Percentiles rank a stretch among this genome's conserved stretches.
Conservation (phyloP, 805 yeast genomes). For the Ogataea nakhonphanomensis region DNA sequence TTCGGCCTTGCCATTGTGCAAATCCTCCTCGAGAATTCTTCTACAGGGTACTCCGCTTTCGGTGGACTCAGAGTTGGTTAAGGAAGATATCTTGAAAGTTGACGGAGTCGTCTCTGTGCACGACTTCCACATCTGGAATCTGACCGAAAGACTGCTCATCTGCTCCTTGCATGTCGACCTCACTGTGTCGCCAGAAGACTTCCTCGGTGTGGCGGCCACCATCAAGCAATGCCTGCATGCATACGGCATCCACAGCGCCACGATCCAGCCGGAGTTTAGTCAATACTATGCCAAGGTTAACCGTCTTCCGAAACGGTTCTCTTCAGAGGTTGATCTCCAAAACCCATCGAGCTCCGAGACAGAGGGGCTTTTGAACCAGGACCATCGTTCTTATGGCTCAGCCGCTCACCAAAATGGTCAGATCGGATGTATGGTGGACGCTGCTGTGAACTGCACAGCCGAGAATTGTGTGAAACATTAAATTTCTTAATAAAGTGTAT, state of each 20-base stretch:
- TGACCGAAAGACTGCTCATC: constrained; percentile 79
- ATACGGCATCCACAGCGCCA: constrained; percentile 87
- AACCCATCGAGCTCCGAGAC: constrained; percentile 7
- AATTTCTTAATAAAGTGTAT: not conserved
- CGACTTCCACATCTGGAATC: constrained; percentile 95
- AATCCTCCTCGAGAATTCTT: constrained; percentile 79
- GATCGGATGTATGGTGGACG: constrained; percentile 46
- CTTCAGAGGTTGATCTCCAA: constrained; percentile 20
- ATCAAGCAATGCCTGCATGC: constrained; percentile 78
- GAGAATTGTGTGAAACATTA: constrained; percentile 33
- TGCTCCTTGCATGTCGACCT: constrained; percentile 89
- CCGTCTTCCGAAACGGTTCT: constrained; percentile 29
- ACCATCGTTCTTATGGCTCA: constrained; percentile 32
- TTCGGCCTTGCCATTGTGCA: constrained; percentile 86
- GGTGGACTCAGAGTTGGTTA: constrained; percentile 71
- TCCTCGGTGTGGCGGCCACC: constrained; percentile 64
- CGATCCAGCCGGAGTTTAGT: constrained; percentile 92
- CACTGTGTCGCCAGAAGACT: constrained; percentile 58
- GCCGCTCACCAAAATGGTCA: constrained; percentile 29
- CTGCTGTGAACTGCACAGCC: constrained; percentile 50
- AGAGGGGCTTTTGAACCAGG: constrained; percentile 22
- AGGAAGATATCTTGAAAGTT: constrained; percentile 61
- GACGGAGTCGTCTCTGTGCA: constrained; percentile 81
- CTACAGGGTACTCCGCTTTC: constrained; percentile 91
- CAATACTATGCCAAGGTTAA: constrained; percentile 30